Conservation (phyloP, 2,329 filamentous ascomycete genomes). For the Paecilomyces variotii region DNA sequence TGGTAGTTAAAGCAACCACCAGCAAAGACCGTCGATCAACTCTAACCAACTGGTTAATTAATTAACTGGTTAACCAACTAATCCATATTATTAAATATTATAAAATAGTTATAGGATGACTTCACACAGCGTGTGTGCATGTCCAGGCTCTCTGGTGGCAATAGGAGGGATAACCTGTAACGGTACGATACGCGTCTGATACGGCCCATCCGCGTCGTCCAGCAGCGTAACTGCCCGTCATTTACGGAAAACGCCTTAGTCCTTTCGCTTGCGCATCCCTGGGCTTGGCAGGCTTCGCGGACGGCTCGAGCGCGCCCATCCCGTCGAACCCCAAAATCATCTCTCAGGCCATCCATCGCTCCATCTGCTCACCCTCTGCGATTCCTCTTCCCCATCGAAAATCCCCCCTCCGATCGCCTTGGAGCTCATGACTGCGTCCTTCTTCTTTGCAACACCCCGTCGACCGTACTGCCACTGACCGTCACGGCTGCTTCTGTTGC, state of each 20-base stretch:
- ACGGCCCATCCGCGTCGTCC: conserved; percentile 9
- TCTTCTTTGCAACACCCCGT: conserved; percentile 1
- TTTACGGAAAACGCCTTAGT: not conserved
- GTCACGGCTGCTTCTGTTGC: conserved; percentile 16
- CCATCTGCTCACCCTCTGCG: conserved; percentile 2
- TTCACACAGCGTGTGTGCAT: too few relatives aligned
- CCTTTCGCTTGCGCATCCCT: conserved; percentile 25
- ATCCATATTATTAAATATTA: too few relatives aligned
- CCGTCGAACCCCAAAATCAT: conserved; percentile 20
- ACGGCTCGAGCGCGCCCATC: conserved; percentile 3
- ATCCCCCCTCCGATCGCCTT: conserved; percentile 2
- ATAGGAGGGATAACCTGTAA: not conserved
- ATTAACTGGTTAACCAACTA: too few relatives aligned
- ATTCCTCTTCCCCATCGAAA: conserved; percentile 9
- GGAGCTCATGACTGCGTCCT: not conserved
- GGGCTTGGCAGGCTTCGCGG: conserved; percentile 24
- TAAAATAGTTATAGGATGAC: too few relatives aligned
- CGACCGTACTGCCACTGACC: conserved; percentile 16
- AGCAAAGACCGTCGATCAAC: too few relatives aligned
- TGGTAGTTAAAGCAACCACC: too few relatives aligned
- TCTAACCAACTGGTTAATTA: too few relatives aligned
- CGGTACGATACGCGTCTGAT: not conserved
- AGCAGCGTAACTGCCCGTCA: conserved; percentile 1
- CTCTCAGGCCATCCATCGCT: conserved; percentile 5
- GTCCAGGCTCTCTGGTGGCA: conserved; percentile 5